A percentile compares a stretch with the other conserved stretches of the same genome.
Evolutionary conservation across 2,329 filamentous ascomycete species (phyloP).

Genomic region (Aspergillus novoparasiticus): DNA sequence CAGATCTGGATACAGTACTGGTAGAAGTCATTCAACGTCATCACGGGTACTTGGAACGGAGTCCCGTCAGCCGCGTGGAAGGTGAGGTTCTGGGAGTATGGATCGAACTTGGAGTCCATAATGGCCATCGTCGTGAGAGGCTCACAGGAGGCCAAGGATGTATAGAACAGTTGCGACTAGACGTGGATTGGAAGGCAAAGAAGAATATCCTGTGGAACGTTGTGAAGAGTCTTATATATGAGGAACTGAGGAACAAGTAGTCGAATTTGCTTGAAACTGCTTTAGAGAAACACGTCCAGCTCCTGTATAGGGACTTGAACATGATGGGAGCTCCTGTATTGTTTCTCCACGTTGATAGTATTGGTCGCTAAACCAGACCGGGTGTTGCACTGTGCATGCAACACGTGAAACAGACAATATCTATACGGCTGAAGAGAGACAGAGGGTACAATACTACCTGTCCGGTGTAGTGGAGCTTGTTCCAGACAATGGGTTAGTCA

Average conservation of each 20-base stretch:
- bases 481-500: constrained; percentile 13
- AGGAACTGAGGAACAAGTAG: no score
- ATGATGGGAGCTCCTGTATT: constrained; percentile 3
- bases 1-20: constrained; percentile 51
- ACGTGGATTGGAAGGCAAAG: not conserved
- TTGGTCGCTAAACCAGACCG: constrained; percentile 11
- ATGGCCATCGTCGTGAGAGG: not conserved
- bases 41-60: constrained; percentile 45
- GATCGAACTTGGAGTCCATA: constrained; percentile 47
- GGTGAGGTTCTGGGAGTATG: constrained; percentile 55
- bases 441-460: constrained; percentile 15
- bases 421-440: not conserved
- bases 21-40: constrained; percentile 48
- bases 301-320: constrained; percentile 16
- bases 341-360: constrained; percentile 1
- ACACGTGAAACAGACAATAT: constrained; percentile 36
- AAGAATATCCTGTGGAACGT: constrained; percentile 4
- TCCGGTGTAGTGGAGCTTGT: not conserved
- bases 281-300: not conserved
- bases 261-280: not conserved
- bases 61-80: constrained; percentile 50
- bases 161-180: not conserved
- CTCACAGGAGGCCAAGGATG: not conserved
- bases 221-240: not conserved
- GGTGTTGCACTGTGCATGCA: constrained; percentile 13